Evolutionary conservation across 805 yeast species (phyloP).

Genomic region (Naumovozyma castellii): DNA sequence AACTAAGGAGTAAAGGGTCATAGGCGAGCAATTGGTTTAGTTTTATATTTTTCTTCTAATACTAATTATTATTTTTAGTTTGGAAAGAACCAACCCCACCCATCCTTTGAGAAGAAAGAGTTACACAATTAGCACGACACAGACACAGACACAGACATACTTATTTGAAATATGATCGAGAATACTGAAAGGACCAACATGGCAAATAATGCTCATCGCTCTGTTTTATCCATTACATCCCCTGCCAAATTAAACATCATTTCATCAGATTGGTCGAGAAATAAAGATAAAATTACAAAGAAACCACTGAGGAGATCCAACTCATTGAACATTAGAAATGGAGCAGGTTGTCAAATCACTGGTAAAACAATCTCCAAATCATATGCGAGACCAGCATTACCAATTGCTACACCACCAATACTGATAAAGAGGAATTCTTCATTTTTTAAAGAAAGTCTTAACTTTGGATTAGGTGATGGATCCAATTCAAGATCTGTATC

Average conservation of each 20-base stretch:
- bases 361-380: conserved; percentile 1
- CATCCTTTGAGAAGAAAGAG: no score
- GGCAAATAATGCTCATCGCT: conserved; percentile 22
- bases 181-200: conserved; percentile 5
- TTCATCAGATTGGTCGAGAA: conserved; percentile 21
- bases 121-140: no score
- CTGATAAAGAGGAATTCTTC: conserved; percentile 27
- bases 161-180: conserved; percentile 10
- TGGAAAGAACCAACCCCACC: no score
- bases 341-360: neutral
- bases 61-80: no score
- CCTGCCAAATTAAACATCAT: conserved; percentile 41
- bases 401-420: conserved; percentile 26
- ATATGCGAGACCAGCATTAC: conserved; percentile 19
- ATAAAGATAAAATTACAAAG: conserved; percentile 15
- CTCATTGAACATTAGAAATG: conserved; percentile 19
- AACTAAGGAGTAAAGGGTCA: no score
- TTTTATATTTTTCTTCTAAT: no score
- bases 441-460: conserved; percentile 22
- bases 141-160: no score
- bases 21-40: no score
- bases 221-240: conserved; percentile 35
- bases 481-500: neutral
- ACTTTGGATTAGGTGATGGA: conserved; percentile 9
- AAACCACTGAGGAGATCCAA: conserved; percentile 18